These are phyloP conservation scores for Exsudoporus frostii DNA, from an alignment of 768 basidiomycete genomes.

Conservation along the genomic window DNA sequence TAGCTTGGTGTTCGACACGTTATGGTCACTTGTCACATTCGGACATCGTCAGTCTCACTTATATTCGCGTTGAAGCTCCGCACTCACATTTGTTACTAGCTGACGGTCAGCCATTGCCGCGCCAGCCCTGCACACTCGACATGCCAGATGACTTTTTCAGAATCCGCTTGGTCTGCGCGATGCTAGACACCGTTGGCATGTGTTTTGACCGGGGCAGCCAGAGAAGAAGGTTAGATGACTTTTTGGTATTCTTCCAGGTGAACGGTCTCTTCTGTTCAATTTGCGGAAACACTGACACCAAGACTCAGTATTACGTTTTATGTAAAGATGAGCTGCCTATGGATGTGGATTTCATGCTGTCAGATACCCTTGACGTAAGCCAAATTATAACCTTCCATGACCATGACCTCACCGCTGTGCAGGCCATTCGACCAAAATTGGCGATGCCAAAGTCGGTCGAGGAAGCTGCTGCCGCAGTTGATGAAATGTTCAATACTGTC, in stretches of 20 bases:
- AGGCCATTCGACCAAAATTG: slow-evolving; percentile 88
- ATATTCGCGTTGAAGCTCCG: not conserved
- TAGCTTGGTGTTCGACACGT: slow-evolving; percentile 83
- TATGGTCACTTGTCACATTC: slow-evolving; percentile 94
- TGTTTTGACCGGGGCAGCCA: slow-evolving; percentile 95
- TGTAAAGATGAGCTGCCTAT: slow-evolving; percentile 90
- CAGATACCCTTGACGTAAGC: slow-evolving; percentile 86
- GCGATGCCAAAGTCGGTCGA: slow-evolving; percentile 68
- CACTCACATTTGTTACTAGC: slow-evolving; percentile 44
- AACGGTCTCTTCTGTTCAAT: not conserved
- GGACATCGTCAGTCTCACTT: slow-evolving; percentile 76
- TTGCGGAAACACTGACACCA: slow-evolving; percentile 3
- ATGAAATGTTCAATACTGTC: slow-evolving; percentile 77
- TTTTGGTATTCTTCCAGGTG: slow-evolving; percentile 92
- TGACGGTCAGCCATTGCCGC: slow-evolving; percentile 84
- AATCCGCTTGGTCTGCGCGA: slow-evolving; percentile 82
- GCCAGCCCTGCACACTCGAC: slow-evolving; percentile 71
- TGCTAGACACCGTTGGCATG: slow-evolving; percentile 95
- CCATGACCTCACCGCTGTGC: slow-evolving; percentile 2
- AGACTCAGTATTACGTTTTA: slow-evolving; percentile 72
- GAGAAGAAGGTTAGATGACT: slow-evolving; percentile 90
- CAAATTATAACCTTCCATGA: not conserved
- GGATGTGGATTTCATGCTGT: slow-evolving; percentile 97
- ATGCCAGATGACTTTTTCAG: slow-evolving; percentile 97
- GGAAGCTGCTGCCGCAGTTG: slow-evolving; percentile 84